Conservation (phyloP, 2,329 filamentous ascomycete genomes). For the Sarocladium strictum region DNA sequence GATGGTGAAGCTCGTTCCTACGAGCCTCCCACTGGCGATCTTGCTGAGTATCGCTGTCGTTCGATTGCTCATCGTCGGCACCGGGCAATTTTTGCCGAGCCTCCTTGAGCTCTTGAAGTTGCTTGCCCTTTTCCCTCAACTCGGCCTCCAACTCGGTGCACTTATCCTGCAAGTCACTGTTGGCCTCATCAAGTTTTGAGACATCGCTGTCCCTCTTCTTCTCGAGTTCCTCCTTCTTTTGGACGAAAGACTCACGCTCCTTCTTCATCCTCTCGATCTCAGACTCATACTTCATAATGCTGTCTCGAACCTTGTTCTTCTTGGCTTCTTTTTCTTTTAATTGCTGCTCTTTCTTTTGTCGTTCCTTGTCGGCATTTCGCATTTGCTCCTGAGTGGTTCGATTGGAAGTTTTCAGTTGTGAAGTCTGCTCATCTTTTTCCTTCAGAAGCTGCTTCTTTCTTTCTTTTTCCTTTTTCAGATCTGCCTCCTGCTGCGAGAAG, state of each 20-base stretch:
- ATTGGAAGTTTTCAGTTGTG: constrained; percentile 75
- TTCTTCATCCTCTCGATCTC: constrained; percentile 55
- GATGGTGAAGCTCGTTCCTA: constrained; percentile 46
- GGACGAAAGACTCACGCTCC: constrained; percentile 47
- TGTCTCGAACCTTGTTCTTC: constrained; percentile 63
- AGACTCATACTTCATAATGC: constrained; percentile 61
- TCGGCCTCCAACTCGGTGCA: constrained; percentile 63
- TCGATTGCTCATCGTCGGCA: constrained; percentile 53
- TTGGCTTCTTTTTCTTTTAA: constrained; percentile 65
- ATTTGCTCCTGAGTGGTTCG: constrained; percentile 76
- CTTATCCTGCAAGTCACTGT: constrained; percentile 57
- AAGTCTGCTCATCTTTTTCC: constrained; percentile 86
- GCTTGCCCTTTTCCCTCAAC: constrained; percentile 58
- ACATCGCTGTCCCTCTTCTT: constrained; percentile 46
- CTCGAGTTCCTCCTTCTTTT: constrained; percentile 45
- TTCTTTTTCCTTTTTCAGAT: constrained; percentile 72
- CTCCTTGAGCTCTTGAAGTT: constrained; percentile 69
- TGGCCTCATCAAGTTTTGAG: constrained; percentile 47
- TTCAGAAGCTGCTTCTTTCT: constrained; percentile 71
- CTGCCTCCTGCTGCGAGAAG: constrained; percentile 56
- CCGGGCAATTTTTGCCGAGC: constrained; percentile 59
- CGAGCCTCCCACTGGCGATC: constrained; percentile 51
- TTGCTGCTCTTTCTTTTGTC: constrained; percentile 68
- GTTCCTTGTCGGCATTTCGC: constrained; percentile 71
- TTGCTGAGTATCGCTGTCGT: constrained; percentile 43